These are phyloP conservation scores for Akanthomyces muscarius DNA, from an alignment of 2,329 filamentous ascomycete species.

Conservation along the genomic window DNA sequence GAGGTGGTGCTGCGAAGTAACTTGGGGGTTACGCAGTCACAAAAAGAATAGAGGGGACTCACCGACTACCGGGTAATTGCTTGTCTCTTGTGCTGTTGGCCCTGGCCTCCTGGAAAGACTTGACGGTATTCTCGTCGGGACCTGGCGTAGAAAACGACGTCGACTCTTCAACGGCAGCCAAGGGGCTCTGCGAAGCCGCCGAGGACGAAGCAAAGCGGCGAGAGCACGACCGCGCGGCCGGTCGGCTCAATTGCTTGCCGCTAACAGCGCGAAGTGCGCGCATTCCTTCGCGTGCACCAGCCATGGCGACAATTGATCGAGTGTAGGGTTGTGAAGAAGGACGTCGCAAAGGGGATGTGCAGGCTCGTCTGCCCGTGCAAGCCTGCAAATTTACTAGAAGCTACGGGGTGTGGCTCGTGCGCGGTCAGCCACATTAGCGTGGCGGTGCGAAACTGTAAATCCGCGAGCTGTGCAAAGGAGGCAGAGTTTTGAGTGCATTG, in stretches of 20 bases:
- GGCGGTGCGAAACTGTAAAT: conserved; percentile 3
- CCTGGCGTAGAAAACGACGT: conserved; percentile 45
- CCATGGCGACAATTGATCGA: conserved; percentile 31
- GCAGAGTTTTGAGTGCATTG: too few species aligned
- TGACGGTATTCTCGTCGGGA: conserved; percentile 35
- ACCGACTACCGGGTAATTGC: conserved; percentile 47
- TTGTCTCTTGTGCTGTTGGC: conserved; percentile 32
- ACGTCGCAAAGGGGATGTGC: not conserved
- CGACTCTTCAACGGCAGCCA: conserved; percentile 48
- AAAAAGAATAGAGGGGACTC: conserved; percentile 19
- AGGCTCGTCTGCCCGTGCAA: not conserved
- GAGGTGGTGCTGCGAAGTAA: not conserved
- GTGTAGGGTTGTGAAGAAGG: not conserved
- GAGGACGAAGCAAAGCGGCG: conserved; percentile 47
- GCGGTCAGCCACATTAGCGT: conserved; percentile 10
- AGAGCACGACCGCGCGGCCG: conserved; percentile 24
- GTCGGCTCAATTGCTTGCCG: conserved; percentile 27
- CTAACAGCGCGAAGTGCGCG: conserved; percentile 33
- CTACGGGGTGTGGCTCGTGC: conserved; percentile 13
- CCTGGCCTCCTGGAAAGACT: conserved; percentile 40
- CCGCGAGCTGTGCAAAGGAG: not conserved
- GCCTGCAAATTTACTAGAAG: conserved; percentile 13
- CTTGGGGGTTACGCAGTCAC: not conserved
- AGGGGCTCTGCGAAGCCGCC: conserved; percentile 31
- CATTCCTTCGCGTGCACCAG: conserved; percentile 38